Evolutionary conservation across 306 rosid species (phyloP).

Genomic region (Begonia fuchsioides): DNA sequence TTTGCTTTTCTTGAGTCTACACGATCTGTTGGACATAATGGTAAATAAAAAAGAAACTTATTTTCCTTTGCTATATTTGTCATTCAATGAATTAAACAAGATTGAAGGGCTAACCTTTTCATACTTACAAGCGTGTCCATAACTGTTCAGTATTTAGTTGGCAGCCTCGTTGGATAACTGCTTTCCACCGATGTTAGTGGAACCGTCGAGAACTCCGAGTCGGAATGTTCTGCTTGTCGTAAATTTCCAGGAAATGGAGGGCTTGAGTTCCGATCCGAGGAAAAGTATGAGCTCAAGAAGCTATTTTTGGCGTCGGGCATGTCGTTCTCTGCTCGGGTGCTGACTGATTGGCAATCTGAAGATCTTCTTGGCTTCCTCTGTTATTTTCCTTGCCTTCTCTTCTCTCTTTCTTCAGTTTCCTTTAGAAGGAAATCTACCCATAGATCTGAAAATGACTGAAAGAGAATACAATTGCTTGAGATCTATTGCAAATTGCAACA

Average conservation of each 20-base stretch:
- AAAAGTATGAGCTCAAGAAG: slow-evolving; percentile 16
- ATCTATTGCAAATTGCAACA: too few species aligned
- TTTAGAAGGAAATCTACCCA: slow-evolving; percentile 99
- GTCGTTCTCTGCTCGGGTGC: slow-evolving; percentile 21
- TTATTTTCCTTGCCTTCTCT: slow-evolving; percentile 33
- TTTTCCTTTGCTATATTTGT: too few species aligned
- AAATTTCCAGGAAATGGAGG: slow-evolving; percentile 26
- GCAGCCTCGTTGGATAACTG: slow-evolving; percentile 25
- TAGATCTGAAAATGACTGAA: slow-evolving; percentile 93
- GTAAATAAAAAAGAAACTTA: background rate
- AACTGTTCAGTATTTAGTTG: slow-evolving; percentile 39
- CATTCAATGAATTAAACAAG: slow-evolving; percentile 34
- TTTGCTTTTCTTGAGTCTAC: too few species aligned
- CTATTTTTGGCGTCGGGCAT: slow-evolving; percentile 18
- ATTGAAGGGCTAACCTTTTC: slow-evolving; percentile 39
- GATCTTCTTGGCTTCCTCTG: slow-evolving; percentile 14
- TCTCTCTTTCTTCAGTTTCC: slow-evolving; percentile 77
- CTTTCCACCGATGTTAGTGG: slow-evolving; percentile 70
- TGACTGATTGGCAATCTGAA: slow-evolving; percentile 6
- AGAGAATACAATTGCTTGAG: background rate
- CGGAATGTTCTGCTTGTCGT: slow-evolving; percentile 37
- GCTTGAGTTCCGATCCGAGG: slow-evolving; percentile 25
- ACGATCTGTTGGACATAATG: too few species aligned
- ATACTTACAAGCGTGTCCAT: slow-evolving; percentile 24
- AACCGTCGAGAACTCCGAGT: slow-evolving; percentile 77